Conservation (phyloP, 768 basidiomycete genomes). For the Hypsizygus marmoreus region DNA sequence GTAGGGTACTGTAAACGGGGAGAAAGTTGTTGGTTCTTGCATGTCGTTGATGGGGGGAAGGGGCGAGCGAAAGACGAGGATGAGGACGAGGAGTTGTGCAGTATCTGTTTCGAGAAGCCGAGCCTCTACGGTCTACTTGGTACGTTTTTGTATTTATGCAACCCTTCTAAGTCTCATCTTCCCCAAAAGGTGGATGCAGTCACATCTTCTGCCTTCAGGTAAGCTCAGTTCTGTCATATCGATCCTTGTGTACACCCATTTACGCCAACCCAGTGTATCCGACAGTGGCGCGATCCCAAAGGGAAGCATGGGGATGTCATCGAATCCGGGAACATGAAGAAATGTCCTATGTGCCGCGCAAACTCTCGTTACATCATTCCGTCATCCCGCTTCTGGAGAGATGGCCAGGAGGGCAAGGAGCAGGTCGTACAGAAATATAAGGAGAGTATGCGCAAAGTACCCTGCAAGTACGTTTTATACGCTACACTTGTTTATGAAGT, state of each 20-base stretch:
- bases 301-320: conserved; percentile 53
- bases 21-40: conserved; percentile 75
- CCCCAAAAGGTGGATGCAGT: conserved; percentile 63
- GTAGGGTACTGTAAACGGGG: conserved; percentile 74
- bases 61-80: conserved; percentile 34
- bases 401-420: conserved; percentile 54
- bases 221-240: conserved; percentile 19
- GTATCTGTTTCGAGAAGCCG: conserved; percentile 77
- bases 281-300: conserved; percentile 70
- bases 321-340: conserved; percentile 65
- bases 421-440: conserved; percentile 60
- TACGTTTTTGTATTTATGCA: conserved; percentile 28
- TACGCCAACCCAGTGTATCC: conserved; percentile 60
- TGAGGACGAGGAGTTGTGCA: conserved; percentile 57
- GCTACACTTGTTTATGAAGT: background rate
- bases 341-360: conserved; percentile 76
- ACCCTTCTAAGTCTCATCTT: background rate
- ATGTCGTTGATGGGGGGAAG: conserved; percentile 36
- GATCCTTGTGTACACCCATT: background rate
- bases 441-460: conserved; percentile 68
- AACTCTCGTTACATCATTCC: conserved; percentile 71
- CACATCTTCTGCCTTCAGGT: conserved; percentile 80
- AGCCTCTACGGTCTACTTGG: conserved; percentile 68
- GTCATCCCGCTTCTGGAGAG: conserved; percentile 65
- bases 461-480: conserved; percentile 57